Evolutionary conservation across 176 grass and related monocot genomes (phyloP), one percentile per base, ranked within the genome.

Genomic region (Eremochloa ophiuroides): DNA sequence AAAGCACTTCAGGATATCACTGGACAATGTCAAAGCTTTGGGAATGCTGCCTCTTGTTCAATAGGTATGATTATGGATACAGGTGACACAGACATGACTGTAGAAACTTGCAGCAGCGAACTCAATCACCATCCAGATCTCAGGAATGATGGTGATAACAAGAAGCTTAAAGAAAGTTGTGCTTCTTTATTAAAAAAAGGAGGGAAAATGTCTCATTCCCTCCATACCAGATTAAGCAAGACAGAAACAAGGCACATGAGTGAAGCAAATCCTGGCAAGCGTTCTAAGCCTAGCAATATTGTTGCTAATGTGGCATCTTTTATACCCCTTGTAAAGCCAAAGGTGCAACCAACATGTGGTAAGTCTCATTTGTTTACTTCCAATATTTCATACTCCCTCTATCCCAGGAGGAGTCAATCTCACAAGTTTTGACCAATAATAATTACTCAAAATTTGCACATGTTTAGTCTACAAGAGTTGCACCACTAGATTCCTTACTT

Each of bases 291-390:
- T 68, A 99, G 48, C 82, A 99, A 99, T 86, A 93, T 99, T 64
- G 73, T 95, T 68, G 70, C 87, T 62, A 87, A 85, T 37, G 51
- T 99, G 68, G 50, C 93, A 60, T 99, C 96, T 59, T 99, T 99
- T 91, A 84, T 99, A 53, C 91, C 92, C 58, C 80, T 99, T 48
- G 93, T 99, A 47, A 93, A 86, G 71, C 83, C 85, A 68, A 99
- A 99, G 80, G 43, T 68, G 61, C 95, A 86, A 86, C 53, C 77
- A 23, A 69, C 88, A 39, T 85, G 77, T 34, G 84, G 93, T 95
- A 71, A 84, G 85, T 78, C n/a, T 80, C 67, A 31, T 68, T 72
- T 85, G 47, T 69, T 34, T 38, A 82, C 11, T 70, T 80, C 44
- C 42, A 40, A 62, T 68, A 40, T 66, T 62, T 77, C 55, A 26